Evolutionary conservation across 2,329 filamentous ascomycete genomes (phyloP), one percentile per base, ranked within the genome.

Genomic region (Chalaropsis ovoidea): DNA sequence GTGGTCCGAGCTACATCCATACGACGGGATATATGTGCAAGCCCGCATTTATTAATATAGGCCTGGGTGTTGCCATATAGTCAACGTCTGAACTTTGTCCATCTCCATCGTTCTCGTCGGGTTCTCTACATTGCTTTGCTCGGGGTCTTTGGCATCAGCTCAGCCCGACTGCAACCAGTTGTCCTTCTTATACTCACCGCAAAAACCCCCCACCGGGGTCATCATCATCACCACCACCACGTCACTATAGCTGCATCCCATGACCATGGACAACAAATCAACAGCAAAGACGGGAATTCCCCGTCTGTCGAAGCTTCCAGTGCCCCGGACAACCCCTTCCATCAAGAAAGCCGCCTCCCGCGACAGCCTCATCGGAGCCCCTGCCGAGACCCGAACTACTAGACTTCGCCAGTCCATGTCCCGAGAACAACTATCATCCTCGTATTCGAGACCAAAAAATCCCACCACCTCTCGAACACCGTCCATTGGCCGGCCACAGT

Each of bases 271-370:
- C 31, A 27, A 62, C 52, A 67, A 62, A 52, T 45, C 64, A 11
- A 39, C 60, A 11, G n/a, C 66, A 35, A 68, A 67, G 47, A 62
- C 64, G 35, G 65, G 63, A 3, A 66, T 68, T 35, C 67, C 67
- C 49, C 67, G 67, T 17, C 58, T 67, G 45, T 68, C 67, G 27
- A 68, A 67, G 47, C 67, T 68, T 54, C 67, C 67, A 10, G 61
- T 68, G 2, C 64, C 67, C 24, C 65, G 62, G 31, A 42, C 66
- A 15, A 24, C 49, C 10, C 63, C 63, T 15, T 42, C 64, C 11
- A 24, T 68, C 17, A 60, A 62, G 24, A 56, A 49, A 22, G 54
- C 67, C 22, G 39, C 64, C 22, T 68, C 67, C 27, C 61, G 67
- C 17, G 67, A 68, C 41, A 66, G 52, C 49, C 54, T 68, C 27